These are phyloP conservation scores for Trichoderma erinaceum DNA, from an alignment of 495 filamentous ascomycete genomes.

Conservation along the genomic window DNA sequence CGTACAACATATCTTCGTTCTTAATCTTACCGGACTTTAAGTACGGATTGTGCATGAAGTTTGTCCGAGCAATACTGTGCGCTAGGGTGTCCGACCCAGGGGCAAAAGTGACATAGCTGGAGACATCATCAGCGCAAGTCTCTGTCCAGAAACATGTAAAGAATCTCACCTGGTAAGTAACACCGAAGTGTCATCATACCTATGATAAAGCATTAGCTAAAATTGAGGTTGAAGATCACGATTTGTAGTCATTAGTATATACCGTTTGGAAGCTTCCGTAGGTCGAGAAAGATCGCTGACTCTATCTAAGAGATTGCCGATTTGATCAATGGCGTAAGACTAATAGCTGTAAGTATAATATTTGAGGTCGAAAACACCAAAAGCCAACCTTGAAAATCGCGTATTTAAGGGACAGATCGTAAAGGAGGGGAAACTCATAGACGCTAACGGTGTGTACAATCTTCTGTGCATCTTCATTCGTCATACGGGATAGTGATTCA, in stretches of 20 bases:
- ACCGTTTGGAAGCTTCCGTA: slow-evolving; percentile 49
- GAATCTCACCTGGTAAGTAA: slow-evolving; percentile 50
- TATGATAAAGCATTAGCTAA: slow-evolving; percentile 12
- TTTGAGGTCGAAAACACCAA: not conserved
- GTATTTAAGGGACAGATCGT: slow-evolving; percentile 53
- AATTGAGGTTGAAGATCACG: not conserved
- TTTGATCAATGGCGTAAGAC: slow-evolving; percentile 63
- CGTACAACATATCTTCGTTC: slow-evolving; percentile 63
- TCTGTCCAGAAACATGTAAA: slow-evolving; percentile 10
- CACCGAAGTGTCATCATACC: slow-evolving; percentile 55
- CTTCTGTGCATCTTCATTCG: slow-evolving; percentile 51
- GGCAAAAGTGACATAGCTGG: slow-evolving; percentile 20
- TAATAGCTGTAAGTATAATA: slow-evolving; percentile 21
- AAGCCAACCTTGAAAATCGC: slow-evolving; percentile 53
- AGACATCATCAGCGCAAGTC: slow-evolving; percentile 19
- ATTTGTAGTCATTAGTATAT: not conserved
- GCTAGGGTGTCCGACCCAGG: slow-evolving; percentile 46
- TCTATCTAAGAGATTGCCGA: slow-evolving; percentile 49
- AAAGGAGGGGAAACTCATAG: slow-evolving; percentile 54
- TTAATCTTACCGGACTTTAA: slow-evolving; percentile 52
- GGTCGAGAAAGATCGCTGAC: slow-evolving; percentile 54
- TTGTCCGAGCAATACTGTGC: slow-evolving; percentile 55
- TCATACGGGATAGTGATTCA: slow-evolving; percentile 54
- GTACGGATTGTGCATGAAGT: slow-evolving; percentile 60
- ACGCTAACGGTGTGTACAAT: slow-evolving; percentile 45